Evolutionary conservation across 495 filamentous ascomycete genomes (phyloP).

Genomic region (Pyrenula massariospora): DNA sequence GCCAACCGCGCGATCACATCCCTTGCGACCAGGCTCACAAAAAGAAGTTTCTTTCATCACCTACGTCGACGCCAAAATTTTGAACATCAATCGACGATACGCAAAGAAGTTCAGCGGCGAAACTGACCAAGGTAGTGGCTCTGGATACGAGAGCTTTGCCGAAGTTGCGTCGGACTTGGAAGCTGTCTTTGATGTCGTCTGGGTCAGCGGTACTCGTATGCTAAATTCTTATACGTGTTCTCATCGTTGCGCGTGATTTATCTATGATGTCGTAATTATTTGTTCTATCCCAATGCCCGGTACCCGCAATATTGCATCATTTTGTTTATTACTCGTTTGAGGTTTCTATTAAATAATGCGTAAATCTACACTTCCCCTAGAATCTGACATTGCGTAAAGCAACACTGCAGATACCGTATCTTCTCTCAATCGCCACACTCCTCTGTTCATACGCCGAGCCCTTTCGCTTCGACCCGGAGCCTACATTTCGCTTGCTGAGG

Average conservation of each 20-base stretch:
- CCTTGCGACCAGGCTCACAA: conserved; percentile 54
- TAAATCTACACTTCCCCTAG: too few species aligned
- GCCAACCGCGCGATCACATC: conserved; percentile 50
- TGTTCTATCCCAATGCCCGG: too few species aligned
- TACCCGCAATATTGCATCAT: too few species aligned
- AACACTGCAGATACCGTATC: conserved; percentile 68
- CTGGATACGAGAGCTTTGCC: conserved; percentile 55
- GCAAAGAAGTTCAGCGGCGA: conserved; percentile 59
- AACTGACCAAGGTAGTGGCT: conserved; percentile 22
- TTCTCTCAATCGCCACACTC: conserved; percentile 64
- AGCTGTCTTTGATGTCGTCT: conserved; percentile 60
- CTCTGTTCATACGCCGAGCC: conserved; percentile 50
- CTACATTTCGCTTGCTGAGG: conserved; percentile 54
- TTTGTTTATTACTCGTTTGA: too few species aligned
- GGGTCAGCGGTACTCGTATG: conserved; percentile 75
- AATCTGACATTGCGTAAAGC: too few species aligned
- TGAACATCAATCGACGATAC: conserved; percentile 55
- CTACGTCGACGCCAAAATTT: conserved; percentile 51
- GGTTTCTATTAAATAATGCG: too few species aligned
- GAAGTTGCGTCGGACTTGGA: conserved; percentile 64
- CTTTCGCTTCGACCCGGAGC: conserved; percentile 52
- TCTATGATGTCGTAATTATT: too few species aligned
- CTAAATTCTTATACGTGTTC: conserved; percentile 4
- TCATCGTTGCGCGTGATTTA: too few species aligned
- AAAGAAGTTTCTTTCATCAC: conserved; percentile 70